Percentiles rank a stretch among this genome's conserved stretches.
Conservation (phyloP, 2,329 filamentous ascomycete species). For the Cercospora nicotianae region DNA sequence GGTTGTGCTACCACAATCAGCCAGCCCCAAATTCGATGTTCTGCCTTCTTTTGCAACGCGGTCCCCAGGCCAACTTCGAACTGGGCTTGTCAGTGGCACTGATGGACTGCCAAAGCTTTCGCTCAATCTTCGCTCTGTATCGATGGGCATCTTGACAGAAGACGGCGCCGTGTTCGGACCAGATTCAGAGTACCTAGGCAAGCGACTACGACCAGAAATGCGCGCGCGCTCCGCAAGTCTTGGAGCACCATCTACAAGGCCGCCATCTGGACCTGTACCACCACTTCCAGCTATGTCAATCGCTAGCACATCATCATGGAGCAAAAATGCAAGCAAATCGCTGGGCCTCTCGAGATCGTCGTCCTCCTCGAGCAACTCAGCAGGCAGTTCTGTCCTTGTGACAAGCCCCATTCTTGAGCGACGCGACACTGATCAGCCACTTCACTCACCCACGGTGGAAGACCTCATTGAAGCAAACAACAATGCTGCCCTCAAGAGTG, state of each 20-base stretch:
- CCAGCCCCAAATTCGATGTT: slow-evolving; percentile 30
- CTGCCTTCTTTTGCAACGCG: slow-evolving; percentile 35
- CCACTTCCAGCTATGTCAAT: slow-evolving; percentile 42
- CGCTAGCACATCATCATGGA: neutral
- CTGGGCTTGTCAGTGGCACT: slow-evolving; percentile 26
- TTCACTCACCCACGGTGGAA: slow-evolving; percentile 32
- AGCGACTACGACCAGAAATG: slow-evolving; percentile 24
- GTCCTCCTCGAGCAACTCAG: slow-evolving; percentile 44
- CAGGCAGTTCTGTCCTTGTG: slow-evolving; percentile 44
- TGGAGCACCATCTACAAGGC: slow-evolving; percentile 40
- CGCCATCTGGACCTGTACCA: slow-evolving; percentile 46
- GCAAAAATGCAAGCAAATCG: slow-evolving; percentile 7
- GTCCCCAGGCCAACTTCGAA: slow-evolving; percentile 30
- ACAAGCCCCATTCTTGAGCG: slow-evolving; percentile 40
- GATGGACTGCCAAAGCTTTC: slow-evolving; percentile 6
- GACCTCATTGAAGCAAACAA: slow-evolving; percentile 32
- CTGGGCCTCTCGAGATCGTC: slow-evolving; percentile 41
- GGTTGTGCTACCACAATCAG: slow-evolving; percentile 18
- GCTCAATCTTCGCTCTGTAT: slow-evolving; percentile 32
- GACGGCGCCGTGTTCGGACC: slow-evolving; percentile 25
- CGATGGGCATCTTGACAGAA: slow-evolving; percentile 30
- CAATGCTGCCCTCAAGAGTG: slow-evolving; percentile 38
- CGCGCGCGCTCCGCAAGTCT: slow-evolving; percentile 39
- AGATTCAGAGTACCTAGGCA: slow-evolving; percentile 12
- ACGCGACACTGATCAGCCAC: slow-evolving; percentile 20